phyloP scores from a whole-genome alignment of 78 protist species.

The slime mould (Dictyostelium discoideum) region DNA sequence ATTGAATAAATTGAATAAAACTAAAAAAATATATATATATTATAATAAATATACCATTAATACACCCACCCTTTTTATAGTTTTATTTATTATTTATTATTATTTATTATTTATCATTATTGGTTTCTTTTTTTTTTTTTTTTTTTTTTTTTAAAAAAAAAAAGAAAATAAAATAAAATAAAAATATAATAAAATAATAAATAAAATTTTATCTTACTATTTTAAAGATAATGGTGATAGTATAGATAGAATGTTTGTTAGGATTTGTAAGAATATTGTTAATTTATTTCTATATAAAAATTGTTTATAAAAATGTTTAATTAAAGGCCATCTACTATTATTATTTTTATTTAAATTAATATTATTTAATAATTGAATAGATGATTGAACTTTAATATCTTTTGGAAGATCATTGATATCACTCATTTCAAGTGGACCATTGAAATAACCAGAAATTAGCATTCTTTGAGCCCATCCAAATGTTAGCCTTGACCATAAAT shows the following conservation, averaged over 20 bases:
- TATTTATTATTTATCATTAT: not conserved
- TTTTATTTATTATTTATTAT: not conserved
- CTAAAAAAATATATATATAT: not conserved
- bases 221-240: slow-evolving; percentile 23
- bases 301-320: slow-evolving; percentile 5
- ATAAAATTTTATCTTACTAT: not conserved
- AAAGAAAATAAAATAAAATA: not conserved
- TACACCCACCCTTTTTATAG: not conserved
- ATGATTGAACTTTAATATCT: not conserved
- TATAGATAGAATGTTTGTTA: slow-evolving; percentile 12
- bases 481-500: not conserved
- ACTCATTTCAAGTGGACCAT: slow-evolving; percentile 9
- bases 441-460: slow-evolving; percentile 25
- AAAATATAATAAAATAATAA: no score
- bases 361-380: not conserved
- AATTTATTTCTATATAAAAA: not conserved
- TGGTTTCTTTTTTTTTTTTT: not conserved
- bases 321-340: slow-evolving; percentile 1
- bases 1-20: not conserved
- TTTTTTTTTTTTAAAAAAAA: not conserved
- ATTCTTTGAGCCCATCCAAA: slow-evolving; percentile 16
- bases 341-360: not conserved
- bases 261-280: not conserved
- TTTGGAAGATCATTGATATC: slow-evolving; percentile 31
- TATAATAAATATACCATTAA: not conserved